Percentiles rank a stretch among this genome's conserved stretches.
These are phyloP conservation scores for Trichoderma hamatum DNA, from an alignment of 2,329 filamentous ascomycete species.

Conservation along the genomic window DNA sequence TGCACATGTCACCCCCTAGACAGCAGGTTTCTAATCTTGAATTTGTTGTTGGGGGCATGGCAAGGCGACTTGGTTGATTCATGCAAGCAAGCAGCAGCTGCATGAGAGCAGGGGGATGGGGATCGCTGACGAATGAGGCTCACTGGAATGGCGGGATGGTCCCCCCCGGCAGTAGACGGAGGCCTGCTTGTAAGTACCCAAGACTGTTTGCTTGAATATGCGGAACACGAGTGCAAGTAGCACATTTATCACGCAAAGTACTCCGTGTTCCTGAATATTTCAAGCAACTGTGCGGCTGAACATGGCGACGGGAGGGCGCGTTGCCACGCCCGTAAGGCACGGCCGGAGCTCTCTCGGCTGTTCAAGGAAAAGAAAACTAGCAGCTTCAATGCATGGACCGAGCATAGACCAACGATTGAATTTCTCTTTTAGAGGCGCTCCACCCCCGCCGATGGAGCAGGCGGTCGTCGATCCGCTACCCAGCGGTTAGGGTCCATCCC, in stretches of 20 bases:
- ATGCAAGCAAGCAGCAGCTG: slow-evolving; percentile 11
- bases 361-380: slow-evolving; percentile 6
- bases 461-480: slow-evolving; percentile 17
- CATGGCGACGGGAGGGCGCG: not conserved
- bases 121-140: slow-evolving; percentile 14
- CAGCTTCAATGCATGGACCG: not conserved
- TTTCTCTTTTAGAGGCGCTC: not conserved
- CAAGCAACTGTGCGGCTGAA: not conserved
- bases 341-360: slow-evolving; percentile 18
- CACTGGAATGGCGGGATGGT: slow-evolving; percentile 1
- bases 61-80: not conserved
- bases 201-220: not conserved
- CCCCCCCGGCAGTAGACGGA: slow-evolving; percentile 17
- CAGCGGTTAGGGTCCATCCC: slow-evolving; percentile 1
- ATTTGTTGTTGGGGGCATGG: not conserved
- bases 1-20: not conserved
- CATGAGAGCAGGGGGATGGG: not conserved
- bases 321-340: slow-evolving; percentile 17
- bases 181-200: not conserved
- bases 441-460: slow-evolving; percentile 21
- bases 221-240: not conserved
- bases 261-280: not conserved
- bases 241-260: not conserved
- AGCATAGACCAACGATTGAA: not conserved
- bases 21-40: not conserved